Evolutionary conservation across 768 basidiomycete genomes (phyloP), one percentile per base, ranked within the genome.

Genomic region (Psilocybe cubensis): DNA sequence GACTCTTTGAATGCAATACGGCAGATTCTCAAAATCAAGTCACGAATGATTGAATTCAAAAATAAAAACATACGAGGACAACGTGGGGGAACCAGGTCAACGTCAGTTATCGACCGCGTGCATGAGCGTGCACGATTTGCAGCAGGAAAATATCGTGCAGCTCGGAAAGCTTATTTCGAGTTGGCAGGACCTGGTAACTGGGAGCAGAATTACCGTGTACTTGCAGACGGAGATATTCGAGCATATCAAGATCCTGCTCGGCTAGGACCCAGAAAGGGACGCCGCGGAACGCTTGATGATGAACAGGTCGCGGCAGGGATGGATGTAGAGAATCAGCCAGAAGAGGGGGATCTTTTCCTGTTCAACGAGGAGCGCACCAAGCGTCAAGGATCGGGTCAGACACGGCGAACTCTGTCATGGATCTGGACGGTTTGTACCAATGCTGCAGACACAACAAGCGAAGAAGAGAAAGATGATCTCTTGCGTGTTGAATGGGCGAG

Each of bases 21-120:
- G 1, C 33, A 54, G 6, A 28, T 59, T 14, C 55, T 64, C 7
- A 50, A 50, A 20, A 43, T 63, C 31, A 63, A 63, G 24, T 31
- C 20, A 3, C 57, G 52, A 1, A 46, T 64, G 21, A 40, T 57
- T 4, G 4, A 54, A 14, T 64, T 64, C 57, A 59, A 58, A n/a
- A 59, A 59, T n/a, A 54, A 57, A 41, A 64, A 64, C 38, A 17
- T 59, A 3, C 31, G 58, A 1, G 60, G 63, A 0, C 63, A 64
- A 18, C 23, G 55, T 3, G 57, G 57, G 3, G 60, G 60, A 1
- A 57, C 50, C 0, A 24, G 52, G 5, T 64, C 58, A 7, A 24
- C 57, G 9, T 27, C 48, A 5, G 38, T 64, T 21, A 61, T 47
- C 6, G 56, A 57, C 24, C 49, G 56, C 8, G 33, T 57, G 4